These are phyloP conservation scores for Aureobasidium subglaciale DNA, from an alignment of 2,329 filamentous ascomycete genomes.

Conservation along the genomic window DNA sequence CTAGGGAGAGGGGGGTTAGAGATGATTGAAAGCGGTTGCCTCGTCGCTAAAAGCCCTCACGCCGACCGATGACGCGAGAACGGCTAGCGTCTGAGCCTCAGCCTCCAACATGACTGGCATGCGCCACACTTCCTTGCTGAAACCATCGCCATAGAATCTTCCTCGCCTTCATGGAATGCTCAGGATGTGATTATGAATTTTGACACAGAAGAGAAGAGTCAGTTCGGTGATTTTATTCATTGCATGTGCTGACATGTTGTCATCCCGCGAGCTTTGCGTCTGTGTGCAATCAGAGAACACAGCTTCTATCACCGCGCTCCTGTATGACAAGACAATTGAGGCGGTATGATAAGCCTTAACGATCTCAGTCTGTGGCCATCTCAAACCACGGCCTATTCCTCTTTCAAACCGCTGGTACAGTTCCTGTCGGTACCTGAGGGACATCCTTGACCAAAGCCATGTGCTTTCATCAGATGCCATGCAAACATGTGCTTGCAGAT, in stretches of 20 bases:
- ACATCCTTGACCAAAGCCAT: background rate
- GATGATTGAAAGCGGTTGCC: conserved; percentile 9
- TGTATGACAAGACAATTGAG: background rate
- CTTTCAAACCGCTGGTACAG: background rate
- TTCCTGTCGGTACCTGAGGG: background rate
- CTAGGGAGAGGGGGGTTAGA: background rate
- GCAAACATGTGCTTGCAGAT: background rate
- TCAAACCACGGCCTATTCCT: background rate
- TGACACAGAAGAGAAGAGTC: too few relatives aligned
- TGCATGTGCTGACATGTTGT: too few relatives aligned
- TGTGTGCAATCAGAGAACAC: background rate
- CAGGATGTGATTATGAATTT: background rate
- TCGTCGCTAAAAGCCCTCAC: background rate
- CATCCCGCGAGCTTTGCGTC: background rate
- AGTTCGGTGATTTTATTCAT: too few relatives aligned
- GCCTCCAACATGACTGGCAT: background rate
- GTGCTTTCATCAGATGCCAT: background rate
- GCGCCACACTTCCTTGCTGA: conserved; percentile 1
- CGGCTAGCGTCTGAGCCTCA: background rate
- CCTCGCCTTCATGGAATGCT: too few relatives aligned
- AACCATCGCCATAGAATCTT: background rate
- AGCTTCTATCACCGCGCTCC: background rate
- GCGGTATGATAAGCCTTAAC: background rate
- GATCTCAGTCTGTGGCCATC: background rate
- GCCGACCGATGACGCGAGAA: background rate